Evolutionary conservation across 1,139 yeast species (phyloP).

Genomic region (Geotrichum fermentans): DNA sequence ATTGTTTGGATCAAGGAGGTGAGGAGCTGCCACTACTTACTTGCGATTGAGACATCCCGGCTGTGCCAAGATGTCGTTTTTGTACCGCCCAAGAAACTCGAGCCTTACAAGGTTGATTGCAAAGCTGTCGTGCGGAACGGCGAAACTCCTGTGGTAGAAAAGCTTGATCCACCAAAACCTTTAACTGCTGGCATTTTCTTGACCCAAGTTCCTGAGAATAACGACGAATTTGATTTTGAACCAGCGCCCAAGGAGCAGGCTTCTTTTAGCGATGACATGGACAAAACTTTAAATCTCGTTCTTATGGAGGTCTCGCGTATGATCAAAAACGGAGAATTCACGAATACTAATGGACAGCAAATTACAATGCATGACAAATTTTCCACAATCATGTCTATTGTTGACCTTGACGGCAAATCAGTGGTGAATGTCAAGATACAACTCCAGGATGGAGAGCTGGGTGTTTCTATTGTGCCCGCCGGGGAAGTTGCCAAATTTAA

Average conservation of each 20-base stretch:
- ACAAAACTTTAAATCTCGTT: conserved; percentile 17
- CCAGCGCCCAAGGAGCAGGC: background rate
- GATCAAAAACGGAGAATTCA: conserved; percentile 10
- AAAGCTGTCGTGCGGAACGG: conserved; percentile 31
- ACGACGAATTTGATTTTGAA: background rate
- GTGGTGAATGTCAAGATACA: conserved; percentile 23
- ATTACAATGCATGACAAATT: conserved; percentile 24
- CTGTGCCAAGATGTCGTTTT: conserved; percentile 55
- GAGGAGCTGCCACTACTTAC: conserved; percentile 66
- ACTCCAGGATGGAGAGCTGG: conserved; percentile 22
- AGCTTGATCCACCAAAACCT: too few species aligned
- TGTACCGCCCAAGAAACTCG: conserved; percentile 42
- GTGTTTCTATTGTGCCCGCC: conserved; percentile 18
- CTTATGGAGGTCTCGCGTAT: background rate
- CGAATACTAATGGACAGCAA: conserved; percentile 19
- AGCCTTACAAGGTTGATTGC: conserved; percentile 44
- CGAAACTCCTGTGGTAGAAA: background rate
- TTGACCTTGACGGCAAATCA: conserved; percentile 22
- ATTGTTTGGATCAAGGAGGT: conserved; percentile 55
- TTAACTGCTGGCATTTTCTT: background rate
- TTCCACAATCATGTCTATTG: conserved; percentile 23
- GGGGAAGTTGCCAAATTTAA: conserved; percentile 13
- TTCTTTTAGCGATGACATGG: conserved; percentile 17
- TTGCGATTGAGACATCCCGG: conserved; percentile 52
- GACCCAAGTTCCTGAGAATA: background rate